Percentiles rank a stretch among this genome's conserved stretches.
phyloP scores from a whole-genome alignment of 352 stramenopile species.

The Plasmopara viticola region DNA sequence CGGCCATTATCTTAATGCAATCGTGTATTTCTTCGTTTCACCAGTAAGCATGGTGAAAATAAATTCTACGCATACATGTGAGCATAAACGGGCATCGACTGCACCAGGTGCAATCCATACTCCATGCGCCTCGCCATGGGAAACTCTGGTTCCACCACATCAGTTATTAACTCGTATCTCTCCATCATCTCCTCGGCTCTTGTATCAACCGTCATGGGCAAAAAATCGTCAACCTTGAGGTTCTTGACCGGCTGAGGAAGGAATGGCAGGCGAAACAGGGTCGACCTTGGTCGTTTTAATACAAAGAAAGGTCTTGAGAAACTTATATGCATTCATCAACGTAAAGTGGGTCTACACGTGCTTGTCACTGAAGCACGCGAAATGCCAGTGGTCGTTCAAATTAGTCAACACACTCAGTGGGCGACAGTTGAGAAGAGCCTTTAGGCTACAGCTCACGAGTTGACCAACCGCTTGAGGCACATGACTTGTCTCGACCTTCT shows the following conservation, averaged over 20 bases:
- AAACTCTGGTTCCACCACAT: conserved; percentile 29
- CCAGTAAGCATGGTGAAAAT: too few species aligned
- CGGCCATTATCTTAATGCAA: too few species aligned
- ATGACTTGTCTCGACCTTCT: conserved; percentile 14
- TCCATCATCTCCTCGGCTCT: conserved; percentile 24
- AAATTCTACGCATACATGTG: conserved; percentile 15
- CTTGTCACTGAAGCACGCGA: conserved; percentile 21
- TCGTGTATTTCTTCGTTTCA: too few species aligned
- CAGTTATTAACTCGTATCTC: conserved; percentile 11
- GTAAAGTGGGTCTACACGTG: conserved; percentile 15
- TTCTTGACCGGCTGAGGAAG: conserved; percentile 8
- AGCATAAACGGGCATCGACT: conserved; percentile 21
- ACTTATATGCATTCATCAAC: background rate
- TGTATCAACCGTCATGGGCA: conserved; percentile 12
- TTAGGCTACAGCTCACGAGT: conserved; percentile 24
- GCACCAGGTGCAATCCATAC: conserved; percentile 25
- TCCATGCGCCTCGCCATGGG: conserved; percentile 19
- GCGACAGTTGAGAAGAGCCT: conserved; percentile 20
- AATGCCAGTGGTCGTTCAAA: conserved; percentile 27
- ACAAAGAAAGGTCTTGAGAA: too few species aligned
- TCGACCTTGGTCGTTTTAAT: background rate
- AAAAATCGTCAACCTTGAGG: conserved; percentile 19
- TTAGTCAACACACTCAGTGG: conserved; percentile 25
- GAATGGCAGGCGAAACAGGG: background rate
- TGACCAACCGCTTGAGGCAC: conserved; percentile 23